phyloP scores from a whole-genome alignment of 2,329 filamentous ascomycete genomes.

The Cadophora gregata region DNA sequence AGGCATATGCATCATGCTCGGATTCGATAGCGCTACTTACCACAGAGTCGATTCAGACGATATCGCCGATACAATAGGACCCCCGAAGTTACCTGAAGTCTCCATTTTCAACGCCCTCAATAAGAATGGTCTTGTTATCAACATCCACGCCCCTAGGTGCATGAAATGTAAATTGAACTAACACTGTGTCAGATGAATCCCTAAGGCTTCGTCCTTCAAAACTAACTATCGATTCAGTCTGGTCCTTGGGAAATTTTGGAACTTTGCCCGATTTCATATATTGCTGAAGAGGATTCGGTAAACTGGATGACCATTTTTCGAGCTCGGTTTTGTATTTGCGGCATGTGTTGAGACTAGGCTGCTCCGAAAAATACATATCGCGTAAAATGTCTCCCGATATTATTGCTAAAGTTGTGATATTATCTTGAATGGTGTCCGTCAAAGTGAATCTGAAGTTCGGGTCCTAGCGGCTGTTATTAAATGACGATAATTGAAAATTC shows the following conservation, averaged over 20 bases:
- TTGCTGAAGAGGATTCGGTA: constrained; percentile 26
- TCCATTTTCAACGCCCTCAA: constrained; percentile 24
- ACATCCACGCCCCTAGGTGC: constrained; percentile 26
- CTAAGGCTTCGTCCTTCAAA: constrained; percentile 14
- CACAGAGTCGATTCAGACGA: constrained; percentile 24
- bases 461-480: constrained; percentile 23
- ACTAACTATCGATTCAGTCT: constrained; percentile 25
- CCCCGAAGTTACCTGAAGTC: constrained; percentile 20
- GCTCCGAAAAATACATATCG: constrained; percentile 28
- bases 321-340: constrained; percentile 25
- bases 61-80: constrained; percentile 27
- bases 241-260: constrained; percentile 23
- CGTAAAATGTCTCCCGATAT: constrained; percentile 28
- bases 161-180: constrained; percentile 30
- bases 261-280: constrained; percentile 22
- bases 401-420: constrained; percentile 24
- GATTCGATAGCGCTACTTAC: constrained; percentile 16
- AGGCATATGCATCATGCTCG: constrained; percentile 10
- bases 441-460: constrained; percentile 22
- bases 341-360: constrained; percentile 24
- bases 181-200: constrained; percentile 16
- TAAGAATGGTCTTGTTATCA: constrained; percentile 25
- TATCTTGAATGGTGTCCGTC: constrained; percentile 17
- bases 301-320: constrained; percentile 22
- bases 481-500: constrained; percentile 15